A percentile compares a stretch with the other conserved stretches of the same genome.
phyloP scores from a whole-genome alignment of 441 rosid species.

The Euphorbia corollata region DNA sequence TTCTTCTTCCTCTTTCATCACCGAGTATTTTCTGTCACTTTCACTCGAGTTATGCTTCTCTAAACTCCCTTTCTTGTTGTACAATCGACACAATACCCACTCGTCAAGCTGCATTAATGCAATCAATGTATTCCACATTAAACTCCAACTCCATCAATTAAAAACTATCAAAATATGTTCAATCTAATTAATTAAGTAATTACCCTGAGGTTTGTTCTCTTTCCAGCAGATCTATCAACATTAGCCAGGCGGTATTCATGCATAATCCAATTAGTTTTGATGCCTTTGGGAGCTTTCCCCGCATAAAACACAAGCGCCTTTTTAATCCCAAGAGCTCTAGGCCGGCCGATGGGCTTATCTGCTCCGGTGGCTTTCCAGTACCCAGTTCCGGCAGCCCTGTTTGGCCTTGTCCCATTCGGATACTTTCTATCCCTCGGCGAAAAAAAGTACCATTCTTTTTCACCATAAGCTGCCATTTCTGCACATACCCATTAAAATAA shows the following conservation, averaged over 20 bases:
- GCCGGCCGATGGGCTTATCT: constrained; percentile 82
- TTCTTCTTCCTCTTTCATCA: constrained; percentile 25
- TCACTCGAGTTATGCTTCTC: constrained; percentile 41
- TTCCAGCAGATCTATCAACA: constrained; percentile 62
- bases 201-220: constrained; percentile 58
- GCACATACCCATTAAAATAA: background rate
- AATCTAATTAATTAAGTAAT: no score
- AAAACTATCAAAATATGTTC: no score
- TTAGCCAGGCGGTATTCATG: constrained; percentile 89
- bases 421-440: constrained; percentile 89
- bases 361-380: constrained; percentile 96
- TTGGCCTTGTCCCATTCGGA: constrained; percentile 89
- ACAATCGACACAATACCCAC: constrained; percentile 82
- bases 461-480: constrained; percentile 78
- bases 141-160: no score
- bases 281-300: constrained; percentile 80
- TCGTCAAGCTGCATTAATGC: constrained; percentile 65
- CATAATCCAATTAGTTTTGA: constrained; percentile 95
- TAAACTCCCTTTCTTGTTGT: constrained; percentile 82
- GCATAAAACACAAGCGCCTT: constrained; percentile 87
- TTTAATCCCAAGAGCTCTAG: constrained; percentile 73
- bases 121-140: no score
- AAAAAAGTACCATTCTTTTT: constrained; percentile 93
- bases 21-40: constrained; percentile 21
- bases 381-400: constrained; percentile 83